A percentile compares a stretch with the other conserved stretches of the same genome.
phyloP scores from a whole-genome alignment of 169 alveolate species.

The Eimeria acervulina region DNA sequence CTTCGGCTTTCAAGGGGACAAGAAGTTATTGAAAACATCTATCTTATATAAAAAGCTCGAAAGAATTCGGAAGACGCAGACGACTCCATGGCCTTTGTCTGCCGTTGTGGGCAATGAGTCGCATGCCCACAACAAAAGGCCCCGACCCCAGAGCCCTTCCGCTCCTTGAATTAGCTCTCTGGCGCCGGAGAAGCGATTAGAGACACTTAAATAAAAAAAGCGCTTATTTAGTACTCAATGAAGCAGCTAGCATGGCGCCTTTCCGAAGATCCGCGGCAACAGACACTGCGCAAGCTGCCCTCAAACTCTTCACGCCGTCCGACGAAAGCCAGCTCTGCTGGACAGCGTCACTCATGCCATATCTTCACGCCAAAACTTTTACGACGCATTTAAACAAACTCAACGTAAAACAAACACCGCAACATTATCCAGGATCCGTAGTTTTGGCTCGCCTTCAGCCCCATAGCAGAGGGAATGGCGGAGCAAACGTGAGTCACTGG shows the following conservation, averaged over 20 bases:
- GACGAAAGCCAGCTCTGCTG: not conserved
- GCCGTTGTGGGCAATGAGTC: slow-evolving; percentile 53
- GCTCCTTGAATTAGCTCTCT: not conserved
- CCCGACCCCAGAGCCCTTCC: slow-evolving; percentile 56
- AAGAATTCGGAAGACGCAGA: not conserved
- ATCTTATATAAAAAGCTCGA: not conserved
- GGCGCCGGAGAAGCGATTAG: not conserved
- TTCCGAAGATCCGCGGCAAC: not conserved
- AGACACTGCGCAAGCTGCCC: slow-evolving; percentile 45
- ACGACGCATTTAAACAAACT: not conserved
- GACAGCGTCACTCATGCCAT: not conserved
- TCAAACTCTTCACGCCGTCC: not conserved
- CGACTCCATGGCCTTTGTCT: not conserved
- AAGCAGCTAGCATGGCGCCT: slow-evolving; percentile 21
- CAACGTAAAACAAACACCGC: not conserved
- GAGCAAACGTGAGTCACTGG: not conserved
- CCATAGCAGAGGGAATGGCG: not conserved
- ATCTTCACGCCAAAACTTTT: not conserved
- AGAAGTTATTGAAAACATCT: not conserved
- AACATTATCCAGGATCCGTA: not conserved
- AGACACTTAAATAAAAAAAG: not conserved
- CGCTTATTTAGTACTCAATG: not conserved
- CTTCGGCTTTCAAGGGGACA: not conserved
- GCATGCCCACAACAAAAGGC: slow-evolving; percentile 65
- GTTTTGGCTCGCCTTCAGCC: not conserved